A percentile compares a stretch with the other conserved stretches of the same genome.
phyloP scores from a whole-genome alignment of 305 asterid species.

The Lippia alba region DNA sequence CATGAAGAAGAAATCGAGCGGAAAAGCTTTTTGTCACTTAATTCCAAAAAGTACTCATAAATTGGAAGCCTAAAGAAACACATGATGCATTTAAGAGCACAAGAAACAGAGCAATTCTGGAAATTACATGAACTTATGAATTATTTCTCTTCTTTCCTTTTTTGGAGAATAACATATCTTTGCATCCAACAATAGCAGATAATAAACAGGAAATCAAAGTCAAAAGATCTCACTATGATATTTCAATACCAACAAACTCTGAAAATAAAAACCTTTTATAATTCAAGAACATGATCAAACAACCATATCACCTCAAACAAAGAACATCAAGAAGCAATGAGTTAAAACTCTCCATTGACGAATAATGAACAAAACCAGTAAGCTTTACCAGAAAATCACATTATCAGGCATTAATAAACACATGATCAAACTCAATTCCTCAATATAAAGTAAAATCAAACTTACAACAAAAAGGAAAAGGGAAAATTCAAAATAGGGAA shows the following conservation, averaged over 20 bases:
- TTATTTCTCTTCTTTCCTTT: not conserved
- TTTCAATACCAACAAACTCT: no score
- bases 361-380: conserved; percentile 1
- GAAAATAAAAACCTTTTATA: not conserved
- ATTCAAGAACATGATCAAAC: conserved; percentile 4
- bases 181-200: no score
- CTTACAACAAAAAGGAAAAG: no score
- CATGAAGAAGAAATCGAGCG: not conserved
- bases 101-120: not conserved
- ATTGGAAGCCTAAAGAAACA: not conserved
- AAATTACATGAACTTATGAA: not conserved
- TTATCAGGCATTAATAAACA: not conserved
- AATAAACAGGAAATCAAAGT: no score
- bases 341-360: not conserved
- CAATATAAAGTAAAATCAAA: no score
- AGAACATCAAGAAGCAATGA: conserved; percentile 15
- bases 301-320: not conserved
- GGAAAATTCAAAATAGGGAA: no score
- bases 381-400: conserved; percentile 6
- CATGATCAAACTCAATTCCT: conserved; percentile 3
- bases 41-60: not conserved
- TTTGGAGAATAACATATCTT: no score
- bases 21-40: not conserved
- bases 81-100: not conserved
- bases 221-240: no score